Conservation (phyloP, 768 basidiomycete genomes). For the Boletus vermiculosoides region DNA sequence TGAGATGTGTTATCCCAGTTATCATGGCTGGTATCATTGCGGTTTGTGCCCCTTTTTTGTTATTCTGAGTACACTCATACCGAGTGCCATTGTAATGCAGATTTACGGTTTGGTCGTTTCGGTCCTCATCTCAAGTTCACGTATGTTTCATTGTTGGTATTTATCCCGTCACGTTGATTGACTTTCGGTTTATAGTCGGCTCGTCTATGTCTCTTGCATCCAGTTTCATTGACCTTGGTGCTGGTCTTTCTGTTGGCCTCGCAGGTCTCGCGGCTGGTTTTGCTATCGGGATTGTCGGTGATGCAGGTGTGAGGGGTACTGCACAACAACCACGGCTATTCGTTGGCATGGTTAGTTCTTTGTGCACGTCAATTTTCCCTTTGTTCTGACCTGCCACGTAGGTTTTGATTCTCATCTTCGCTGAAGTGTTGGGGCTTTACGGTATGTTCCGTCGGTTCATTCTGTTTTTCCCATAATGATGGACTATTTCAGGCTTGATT, state of each 20-base stretch:
- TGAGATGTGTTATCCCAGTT: constrained; percentile 96
- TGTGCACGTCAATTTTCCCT: background rate
- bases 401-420: constrained; percentile 98
- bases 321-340: constrained; percentile 94
- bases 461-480: background rate
- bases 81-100: constrained; percentile 37
- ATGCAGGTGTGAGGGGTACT: constrained; percentile 96
- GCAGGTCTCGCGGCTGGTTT: constrained; percentile 97
- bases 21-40: constrained; percentile 99
- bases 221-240: constrained; percentile 92
- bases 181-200: constrained; percentile 45
- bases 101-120: constrained; percentile 99
- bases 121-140: constrained; percentile 86
- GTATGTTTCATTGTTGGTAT: constrained; percentile 48
- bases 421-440: constrained; percentile 91
- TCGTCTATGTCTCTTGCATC: constrained; percentile 86
- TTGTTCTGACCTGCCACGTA: constrained; percentile 25
- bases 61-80: background rate
- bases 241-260: constrained; percentile 87
- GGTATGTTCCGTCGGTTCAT: constrained; percentile 40
- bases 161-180: background rate
- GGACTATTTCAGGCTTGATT: constrained; percentile 58
- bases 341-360: constrained; percentile 79
- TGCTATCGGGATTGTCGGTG: constrained; percentile 97
- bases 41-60: constrained; percentile 49